Percentiles rank a stretch among this genome's conserved stretches.
Conservation (phyloP, 2,329 filamentous ascomycete genomes). For the Neopestalotiopsis rosae region DNA sequence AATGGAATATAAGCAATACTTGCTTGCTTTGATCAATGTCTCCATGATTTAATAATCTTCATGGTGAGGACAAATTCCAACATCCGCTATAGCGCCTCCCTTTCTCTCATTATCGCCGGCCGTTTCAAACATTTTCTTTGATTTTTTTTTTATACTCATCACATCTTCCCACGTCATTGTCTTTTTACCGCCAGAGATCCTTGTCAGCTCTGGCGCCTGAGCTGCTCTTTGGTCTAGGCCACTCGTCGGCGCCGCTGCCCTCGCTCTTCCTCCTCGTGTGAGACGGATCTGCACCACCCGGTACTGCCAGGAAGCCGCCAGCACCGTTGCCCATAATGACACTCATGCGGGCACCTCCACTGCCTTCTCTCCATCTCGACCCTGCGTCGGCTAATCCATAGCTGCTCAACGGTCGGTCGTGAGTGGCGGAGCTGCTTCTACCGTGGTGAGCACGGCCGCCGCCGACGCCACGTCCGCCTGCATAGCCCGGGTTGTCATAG, state of each 20-base stretch:
- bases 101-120: neutral
- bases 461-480: conserved; percentile 24
- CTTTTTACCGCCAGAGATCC: conserved; percentile 46
- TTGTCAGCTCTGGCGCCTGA: conserved; percentile 44
- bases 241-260: conserved; percentile 40
- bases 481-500: conserved; percentile 27
- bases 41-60: neutral
- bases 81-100: neutral
- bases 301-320: conserved; percentile 60
- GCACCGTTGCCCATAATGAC: conserved; percentile 57
- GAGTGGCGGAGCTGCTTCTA: conserved; percentile 32
- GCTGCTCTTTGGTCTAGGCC: conserved; percentile 51
- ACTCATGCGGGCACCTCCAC: conserved; percentile 56
- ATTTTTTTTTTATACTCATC: neutral
- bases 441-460: conserved; percentile 30
- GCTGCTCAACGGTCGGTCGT: conserved; percentile 55
- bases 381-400: conserved; percentile 62
- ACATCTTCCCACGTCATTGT: neutral
- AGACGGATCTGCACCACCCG: conserved; percentile 36
- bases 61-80: neutral
- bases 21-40: neutral
- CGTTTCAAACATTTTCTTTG: neutral
- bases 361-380: conserved; percentile 53
- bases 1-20: neutral
- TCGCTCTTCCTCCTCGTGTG: conserved; percentile 25